Base-by-base conservation (phyloP, 768 basidiomycete genomes). In the Tricholoma saponaceum region DNA sequence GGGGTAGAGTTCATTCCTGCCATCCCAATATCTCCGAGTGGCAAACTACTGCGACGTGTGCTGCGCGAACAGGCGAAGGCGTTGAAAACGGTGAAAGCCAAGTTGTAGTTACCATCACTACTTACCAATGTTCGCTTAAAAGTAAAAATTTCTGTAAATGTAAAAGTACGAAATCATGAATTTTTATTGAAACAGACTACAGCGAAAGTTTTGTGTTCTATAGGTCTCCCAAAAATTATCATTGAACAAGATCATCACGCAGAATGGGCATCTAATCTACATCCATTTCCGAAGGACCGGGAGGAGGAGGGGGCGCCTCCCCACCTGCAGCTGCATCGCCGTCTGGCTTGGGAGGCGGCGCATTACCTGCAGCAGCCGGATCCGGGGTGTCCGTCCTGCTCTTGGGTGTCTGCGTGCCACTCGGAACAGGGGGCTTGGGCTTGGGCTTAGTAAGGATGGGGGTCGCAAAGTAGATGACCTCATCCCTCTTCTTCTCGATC, bases 361-460 rank as follows among this genome's bases (percentile, higher is more conserved):
- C 62, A 10, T 64, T 67, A 59, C 71, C 72, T 25, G 70, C 67
- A n/a, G 76, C 71, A 44, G 74, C 71, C 18, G 79, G 77, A 55
- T 81, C 76, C 0, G 84, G 81, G 6, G 83, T 83, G 69, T 85
- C 77, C 55, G 79, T 75, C 52, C 83, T 82, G 63, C 75, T 80
- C 78, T 86, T 84, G 20, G 89, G 88, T n/a, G 87, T 87, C 75
- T 88, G 83, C 44, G 87, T 83, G 51, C 85, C 86, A 33, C 75
- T 66, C 51, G 82, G 81, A 28, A 77, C 76, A 66, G 88, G 84
- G 59, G 88, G 84, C 81, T 90, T 93, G 56, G 95, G 97, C 84
- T 95, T 97, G 51, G 90, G 90, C 80, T 81, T 88, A 61, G 89
- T 91, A 71, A 99, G 77, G 74, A 98, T 96, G 28, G 93, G 92